Evolutionary conservation across 495 filamentous ascomycete genomes (phyloP), one percentile per base, ranked within the genome.

Genomic region (Acidiella bohemica): DNA sequence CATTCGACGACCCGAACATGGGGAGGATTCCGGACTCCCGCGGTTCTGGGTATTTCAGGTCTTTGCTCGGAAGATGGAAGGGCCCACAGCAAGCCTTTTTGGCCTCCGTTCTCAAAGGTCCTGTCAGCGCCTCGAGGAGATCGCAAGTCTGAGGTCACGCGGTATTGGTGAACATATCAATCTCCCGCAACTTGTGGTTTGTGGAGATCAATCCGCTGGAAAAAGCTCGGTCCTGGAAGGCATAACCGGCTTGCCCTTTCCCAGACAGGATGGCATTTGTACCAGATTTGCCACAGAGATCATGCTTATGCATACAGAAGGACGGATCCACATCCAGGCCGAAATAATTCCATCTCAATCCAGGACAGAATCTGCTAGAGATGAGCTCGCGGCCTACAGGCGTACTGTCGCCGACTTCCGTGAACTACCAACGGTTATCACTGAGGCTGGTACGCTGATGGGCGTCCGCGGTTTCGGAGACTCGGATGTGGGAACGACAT

Each of bases 241-340:
- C 4, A 36, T 71, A 5, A 68, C 65, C 1, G 46, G 46, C 1
- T 33, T 68, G 4, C 56, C 53, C 0, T 68, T 70, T 35, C 67
- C 67, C 2, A 52, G 65, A 2, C 51, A 64, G 28, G 63, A 54
- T 20, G 57, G 50, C 0, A 51, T 69, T 0, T 70, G 66, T 32
- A 70, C 66, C 3, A 50, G 66, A 0, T 69, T 66, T 34, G 61
- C 62, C 2, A 71, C 66, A 0, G 63, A 68, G 42, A 66, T 71
- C 30, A 61, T 58, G 0, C 65, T 78, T 36, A 9, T 57, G 61
- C 14, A 36, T 22, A 22, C 8, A 9, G 13, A n/a, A 10, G 13
- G 13, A 22, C 25, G 7, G 25, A 7, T 27, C 25, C 7, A n/a
- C 25, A 27, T 27, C 25, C 7, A 27, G 7, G 25, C n/a, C 7